Evolutionary conservation across 495 filamentous ascomycete genomes (phyloP).

Genomic region (Chaetomium fimeti): DNA sequence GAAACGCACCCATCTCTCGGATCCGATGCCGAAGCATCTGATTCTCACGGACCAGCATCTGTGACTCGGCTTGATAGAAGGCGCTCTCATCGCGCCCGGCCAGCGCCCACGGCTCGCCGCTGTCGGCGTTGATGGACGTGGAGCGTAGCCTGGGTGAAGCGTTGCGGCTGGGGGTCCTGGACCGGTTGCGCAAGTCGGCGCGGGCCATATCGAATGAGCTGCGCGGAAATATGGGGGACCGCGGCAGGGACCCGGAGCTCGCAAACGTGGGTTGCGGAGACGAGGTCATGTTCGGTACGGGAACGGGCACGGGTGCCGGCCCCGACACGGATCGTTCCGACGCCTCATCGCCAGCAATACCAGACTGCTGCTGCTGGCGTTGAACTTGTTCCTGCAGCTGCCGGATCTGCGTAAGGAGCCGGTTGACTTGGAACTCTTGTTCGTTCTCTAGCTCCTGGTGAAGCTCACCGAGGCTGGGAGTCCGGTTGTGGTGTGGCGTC

Average conservation of each 20-base stretch:
- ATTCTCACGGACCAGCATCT: conserved; percentile 84
- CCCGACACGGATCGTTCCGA: conserved; percentile 60
- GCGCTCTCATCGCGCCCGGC: conserved; percentile 71
- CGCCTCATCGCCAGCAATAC: conserved; percentile 61
- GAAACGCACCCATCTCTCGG: conserved; percentile 68
- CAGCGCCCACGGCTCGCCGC: conserved; percentile 44
- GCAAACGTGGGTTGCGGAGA: conserved; percentile 33
- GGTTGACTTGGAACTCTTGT: conserved; percentile 94
- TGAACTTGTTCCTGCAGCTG: conserved; percentile 81
- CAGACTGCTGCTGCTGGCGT: conserved; percentile 47
- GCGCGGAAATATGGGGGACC: conserved; percentile 55
- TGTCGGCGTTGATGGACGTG: conserved; percentile 54
- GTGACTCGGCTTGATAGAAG: conserved; percentile 90
- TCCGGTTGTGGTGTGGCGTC: conserved; percentile 60
- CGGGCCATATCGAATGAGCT: conserved; percentile 58
- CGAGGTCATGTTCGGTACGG: conserved; percentile 22
- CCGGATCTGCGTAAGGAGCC: conserved; percentile 84
- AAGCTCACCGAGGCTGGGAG: conserved; percentile 87
- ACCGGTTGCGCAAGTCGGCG: conserved; percentile 53
- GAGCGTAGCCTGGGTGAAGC: conserved; percentile 56
- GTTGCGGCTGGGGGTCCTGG: conserved; percentile 56
- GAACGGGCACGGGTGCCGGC: conserved; percentile 9
- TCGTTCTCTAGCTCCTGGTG: conserved; percentile 95
- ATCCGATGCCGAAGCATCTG: conserved; percentile 87
- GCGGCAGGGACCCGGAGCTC: conserved; percentile 42